Percentiles rank a stretch among this genome's conserved stretches.
Conservation (phyloP, 805 yeast genomes). For the Candida chauliodis region DNA sequence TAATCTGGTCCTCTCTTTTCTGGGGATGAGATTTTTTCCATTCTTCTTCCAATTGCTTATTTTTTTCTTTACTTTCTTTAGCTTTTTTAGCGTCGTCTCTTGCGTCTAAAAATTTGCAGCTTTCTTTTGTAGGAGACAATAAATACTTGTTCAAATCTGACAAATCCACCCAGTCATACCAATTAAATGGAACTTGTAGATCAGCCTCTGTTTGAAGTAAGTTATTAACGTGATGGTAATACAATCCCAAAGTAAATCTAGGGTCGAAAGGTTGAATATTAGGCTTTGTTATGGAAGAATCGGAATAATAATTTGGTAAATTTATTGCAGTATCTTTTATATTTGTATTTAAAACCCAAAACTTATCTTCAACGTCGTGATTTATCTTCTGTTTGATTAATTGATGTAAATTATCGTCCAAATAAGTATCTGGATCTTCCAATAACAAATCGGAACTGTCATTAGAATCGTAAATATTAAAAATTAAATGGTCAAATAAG, state of each 20-base stretch:
- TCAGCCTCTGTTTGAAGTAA: slow-evolving; percentile 8
- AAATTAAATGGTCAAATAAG: not conserved
- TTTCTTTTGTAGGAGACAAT: slow-evolving; percentile 27
- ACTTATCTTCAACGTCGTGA: slow-evolving; percentile 22
- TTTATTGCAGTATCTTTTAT: slow-evolving; percentile 9
- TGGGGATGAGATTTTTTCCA: slow-evolving; percentile 9
- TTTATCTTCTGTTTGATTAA: slow-evolving; percentile 14
- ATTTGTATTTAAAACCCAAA: slow-evolving; percentile 18
- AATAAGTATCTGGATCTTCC: slow-evolving; percentile 13
- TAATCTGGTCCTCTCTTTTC: slow-evolving; percentile 11
- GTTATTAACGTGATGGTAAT: slow-evolving; percentile 14
- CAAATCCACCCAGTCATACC: slow-evolving; percentile 56
- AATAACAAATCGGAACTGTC: not conserved
- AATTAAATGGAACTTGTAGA: slow-evolving; percentile 40
- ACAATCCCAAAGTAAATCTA: slow-evolving; percentile 25
- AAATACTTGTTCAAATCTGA: slow-evolving; percentile 34
- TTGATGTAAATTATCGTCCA: slow-evolving; percentile 15
- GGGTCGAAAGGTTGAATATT: slow-evolving; percentile 29
- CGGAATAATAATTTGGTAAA: slow-evolving; percentile 14
- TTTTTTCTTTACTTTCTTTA: slow-evolving; percentile 9
- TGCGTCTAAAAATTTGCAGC: slow-evolving; percentile 44
- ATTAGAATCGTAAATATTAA: not conserved
- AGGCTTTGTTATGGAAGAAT: slow-evolving; percentile 14
- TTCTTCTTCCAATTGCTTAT: slow-evolving; percentile 9
- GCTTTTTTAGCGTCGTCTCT: slow-evolving; percentile 10